Conservation (phyloP, 2,329 filamentous ascomycete species). For the Ascochyta lentis region DNA sequence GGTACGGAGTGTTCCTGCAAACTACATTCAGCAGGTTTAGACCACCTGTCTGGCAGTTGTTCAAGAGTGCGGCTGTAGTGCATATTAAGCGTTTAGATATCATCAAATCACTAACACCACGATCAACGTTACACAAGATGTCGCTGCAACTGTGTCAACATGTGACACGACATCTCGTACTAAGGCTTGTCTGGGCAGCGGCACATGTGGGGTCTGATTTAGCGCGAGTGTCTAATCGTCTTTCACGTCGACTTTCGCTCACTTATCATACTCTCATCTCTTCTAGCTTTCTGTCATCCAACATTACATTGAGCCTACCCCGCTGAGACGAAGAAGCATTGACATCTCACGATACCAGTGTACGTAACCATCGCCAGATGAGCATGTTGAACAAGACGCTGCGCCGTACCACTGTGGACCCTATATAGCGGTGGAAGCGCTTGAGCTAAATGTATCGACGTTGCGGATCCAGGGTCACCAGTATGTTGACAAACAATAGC, state of each 20-base stretch:
- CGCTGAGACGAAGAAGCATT: background rate
- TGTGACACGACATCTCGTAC: background rate
- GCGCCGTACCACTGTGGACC: background rate
- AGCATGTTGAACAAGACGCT: background rate
- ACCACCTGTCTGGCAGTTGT: slow-evolving; percentile 24
- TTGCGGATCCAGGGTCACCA: background rate
- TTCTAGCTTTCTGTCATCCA: no score
- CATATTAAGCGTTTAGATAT: slow-evolving; percentile 10
- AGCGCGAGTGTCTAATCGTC: background rate
- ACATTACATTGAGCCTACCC: background rate
- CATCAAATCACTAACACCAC: background rate
- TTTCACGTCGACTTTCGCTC: background rate
- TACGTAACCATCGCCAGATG: background rate
- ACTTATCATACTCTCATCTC: background rate
- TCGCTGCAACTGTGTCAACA: background rate
- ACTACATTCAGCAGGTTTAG: slow-evolving; percentile 82
- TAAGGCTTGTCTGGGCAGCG: background rate
- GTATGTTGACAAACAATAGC: slow-evolving; percentile 10
- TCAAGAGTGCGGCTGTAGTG: slow-evolving; percentile 16
- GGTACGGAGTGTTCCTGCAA: slow-evolving; percentile 89
- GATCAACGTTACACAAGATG: background rate
- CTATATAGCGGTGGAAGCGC: no score
- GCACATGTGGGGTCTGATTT: background rate
- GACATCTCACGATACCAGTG: background rate
- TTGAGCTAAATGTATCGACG: background rate